phyloP scores from a whole-genome alignment of 2,329 filamentous ascomycete species.

The Rhinocladiella similis region DNA sequence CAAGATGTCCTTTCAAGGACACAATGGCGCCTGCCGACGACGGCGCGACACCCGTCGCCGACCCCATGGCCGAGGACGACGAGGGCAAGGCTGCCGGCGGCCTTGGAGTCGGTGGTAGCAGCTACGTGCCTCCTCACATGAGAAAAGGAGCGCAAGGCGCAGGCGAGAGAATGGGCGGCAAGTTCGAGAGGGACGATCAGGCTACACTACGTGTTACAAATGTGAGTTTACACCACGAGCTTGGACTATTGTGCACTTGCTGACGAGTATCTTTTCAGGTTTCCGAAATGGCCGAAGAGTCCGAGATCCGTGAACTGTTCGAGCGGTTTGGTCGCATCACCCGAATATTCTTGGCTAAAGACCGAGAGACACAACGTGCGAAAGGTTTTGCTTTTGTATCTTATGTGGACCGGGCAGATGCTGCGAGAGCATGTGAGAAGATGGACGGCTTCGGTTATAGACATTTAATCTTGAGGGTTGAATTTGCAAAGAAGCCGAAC shows the following conservation, averaged over 20 bases:
- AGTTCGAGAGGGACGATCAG: conserved; percentile 94
- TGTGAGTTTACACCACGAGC: conserved; percentile 55
- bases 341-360: conserved; percentile 95
- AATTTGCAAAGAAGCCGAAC: conserved; percentile 49
- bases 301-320: conserved; percentile 95
- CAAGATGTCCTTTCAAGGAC: conserved; percentile 98
- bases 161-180: conserved; percentile 88
- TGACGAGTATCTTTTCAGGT: conserved; percentile 57
- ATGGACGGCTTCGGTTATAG: conserved; percentile 81
- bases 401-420: conserved; percentile 86
- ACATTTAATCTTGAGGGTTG: conserved; percentile 54
- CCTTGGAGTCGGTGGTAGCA: conserved; percentile 68
- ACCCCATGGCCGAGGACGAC: conserved; percentile 46
- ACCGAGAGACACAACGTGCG: conserved; percentile 90
- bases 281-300: conserved; percentile 94
- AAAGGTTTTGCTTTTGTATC: conserved; percentile 99
- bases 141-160: conserved; percentile 59
- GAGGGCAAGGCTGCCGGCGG: conserved; percentile 53
- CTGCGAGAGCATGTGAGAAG: conserved; percentile 90
- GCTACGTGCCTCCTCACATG: conserved; percentile 92
- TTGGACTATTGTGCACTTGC: not conserved
- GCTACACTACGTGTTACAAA: conserved; percentile 97
- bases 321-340: conserved; percentile 96
- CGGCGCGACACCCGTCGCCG: conserved; percentile 34
- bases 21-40: conserved; percentile 79